Conservation (phyloP, 2,329 filamentous ascomycete species). For the Phialophora macrospora region DNA sequence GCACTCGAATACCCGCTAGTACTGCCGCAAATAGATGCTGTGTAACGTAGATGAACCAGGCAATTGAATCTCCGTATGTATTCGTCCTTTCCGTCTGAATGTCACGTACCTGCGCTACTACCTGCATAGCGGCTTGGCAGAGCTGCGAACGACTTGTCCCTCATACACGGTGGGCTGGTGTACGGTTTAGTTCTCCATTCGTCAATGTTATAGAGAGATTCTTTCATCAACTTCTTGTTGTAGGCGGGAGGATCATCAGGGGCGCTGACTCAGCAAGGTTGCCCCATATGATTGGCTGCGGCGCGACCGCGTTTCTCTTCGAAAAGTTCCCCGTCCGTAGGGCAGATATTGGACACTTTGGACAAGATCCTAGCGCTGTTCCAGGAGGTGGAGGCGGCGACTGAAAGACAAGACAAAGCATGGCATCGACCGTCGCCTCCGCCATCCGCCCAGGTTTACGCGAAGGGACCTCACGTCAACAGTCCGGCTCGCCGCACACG, state of each 20-base stretch:
- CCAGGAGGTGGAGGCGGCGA: slow-evolving; percentile 24
- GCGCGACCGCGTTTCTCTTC: background rate
- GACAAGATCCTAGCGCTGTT: background rate
- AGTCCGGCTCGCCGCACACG: slow-evolving; percentile 59
- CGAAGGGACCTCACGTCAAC: slow-evolving; percentile 29
- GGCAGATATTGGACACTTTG: slow-evolving; percentile 15
- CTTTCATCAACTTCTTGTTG: background rate
- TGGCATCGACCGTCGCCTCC: slow-evolving; percentile 35
- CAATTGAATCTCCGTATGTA: too few relatives aligned
- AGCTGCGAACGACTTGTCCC: too few relatives aligned
- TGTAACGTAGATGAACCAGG: too few relatives aligned
- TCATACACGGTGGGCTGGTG: too few relatives aligned
- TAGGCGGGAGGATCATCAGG: background rate
- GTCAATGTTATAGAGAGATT: too few relatives aligned
- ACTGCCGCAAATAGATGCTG: too few relatives aligned
- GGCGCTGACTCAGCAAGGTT: background rate
- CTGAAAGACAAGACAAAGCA: slow-evolving; percentile 13
- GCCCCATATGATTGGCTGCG: background rate
- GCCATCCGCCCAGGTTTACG: slow-evolving; percentile 36
- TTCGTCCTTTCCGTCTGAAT: too few relatives aligned
- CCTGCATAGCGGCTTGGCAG: too few relatives aligned
- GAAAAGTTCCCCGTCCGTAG: background rate
- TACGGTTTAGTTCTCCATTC: background rate
- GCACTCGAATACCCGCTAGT: too few relatives aligned
- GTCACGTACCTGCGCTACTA: too few relatives aligned